Conservation (phyloP, 768 basidiomycete genomes). For the Megacollybia marginata region DNA sequence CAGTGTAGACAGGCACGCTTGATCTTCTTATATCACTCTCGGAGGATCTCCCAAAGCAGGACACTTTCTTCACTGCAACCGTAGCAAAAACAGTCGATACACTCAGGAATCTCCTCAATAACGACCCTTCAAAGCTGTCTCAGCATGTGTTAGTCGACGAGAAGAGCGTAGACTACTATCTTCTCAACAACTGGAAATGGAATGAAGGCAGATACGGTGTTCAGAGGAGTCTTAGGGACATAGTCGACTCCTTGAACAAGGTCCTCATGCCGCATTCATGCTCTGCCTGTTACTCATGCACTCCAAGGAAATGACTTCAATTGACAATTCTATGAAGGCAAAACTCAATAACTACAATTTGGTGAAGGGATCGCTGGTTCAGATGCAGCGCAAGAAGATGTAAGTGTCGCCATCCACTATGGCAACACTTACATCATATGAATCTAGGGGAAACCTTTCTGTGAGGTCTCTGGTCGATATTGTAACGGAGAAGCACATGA, state of each 20-base stretch:
- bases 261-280: constrained; percentile 29
- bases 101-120: constrained; percentile 82
- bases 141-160: constrained; percentile 82
- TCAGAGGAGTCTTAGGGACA: constrained; percentile 74
- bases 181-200: constrained; percentile 86
- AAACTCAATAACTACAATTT: constrained; percentile 90
- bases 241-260: constrained; percentile 81
- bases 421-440: constrained; percentile 5
- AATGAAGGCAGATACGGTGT: constrained; percentile 86
- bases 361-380: constrained; percentile 84
- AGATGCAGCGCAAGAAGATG: constrained; percentile 94
- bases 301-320: constrained; percentile 82
- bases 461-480: constrained; percentile 81
- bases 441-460: constrained; percentile 84
- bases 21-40: constrained; percentile 84
- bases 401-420: constrained; percentile 20
- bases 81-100: constrained; percentile 95
- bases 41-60: constrained; percentile 90
- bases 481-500: constrained; percentile 73
- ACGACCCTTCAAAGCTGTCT: constrained; percentile 67
- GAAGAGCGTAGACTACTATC: constrained; percentile 66
- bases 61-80: constrained; percentile 75
- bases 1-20: constrained; percentile 81
- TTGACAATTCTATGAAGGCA: constrained; percentile 90
- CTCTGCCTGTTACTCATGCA: background rate